Conservation (phyloP, 768 basidiomycete species). For the Atractiella rhizophila region DNA sequence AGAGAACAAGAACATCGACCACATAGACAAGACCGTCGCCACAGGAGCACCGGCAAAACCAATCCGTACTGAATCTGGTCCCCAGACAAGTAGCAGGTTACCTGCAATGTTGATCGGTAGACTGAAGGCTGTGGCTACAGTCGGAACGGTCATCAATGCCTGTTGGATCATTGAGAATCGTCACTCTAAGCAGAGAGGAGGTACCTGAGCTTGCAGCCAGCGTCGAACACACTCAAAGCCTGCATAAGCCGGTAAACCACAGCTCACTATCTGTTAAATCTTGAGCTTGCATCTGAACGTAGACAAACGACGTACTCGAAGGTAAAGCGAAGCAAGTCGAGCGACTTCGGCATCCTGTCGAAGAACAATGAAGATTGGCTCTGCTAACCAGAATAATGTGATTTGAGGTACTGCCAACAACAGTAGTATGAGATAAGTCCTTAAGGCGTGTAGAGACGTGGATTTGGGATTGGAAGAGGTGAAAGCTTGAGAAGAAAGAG, state of each 20-base stretch:
- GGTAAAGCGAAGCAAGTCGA: neutral
- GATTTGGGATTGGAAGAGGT: conserved; percentile 2
- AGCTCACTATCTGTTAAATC: too few species aligned
- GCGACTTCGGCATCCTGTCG: conserved; percentile 4
- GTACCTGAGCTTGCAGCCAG: conserved; percentile 17
- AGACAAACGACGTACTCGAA: neutral
- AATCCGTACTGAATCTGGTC: too few species aligned
- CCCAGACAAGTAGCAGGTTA: conserved; percentile 47
- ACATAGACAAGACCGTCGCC: too few species aligned
- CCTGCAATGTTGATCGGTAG: conserved; percentile 64
- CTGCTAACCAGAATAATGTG: neutral
- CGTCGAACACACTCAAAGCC: conserved; percentile 16
- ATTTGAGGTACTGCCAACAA: neutral
- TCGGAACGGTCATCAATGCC: conserved; percentile 64
- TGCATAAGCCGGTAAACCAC: conserved; percentile 16
- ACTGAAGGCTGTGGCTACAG: conserved; percentile 51
- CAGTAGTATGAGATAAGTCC: neutral
- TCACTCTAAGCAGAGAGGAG: neutral
- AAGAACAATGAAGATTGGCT: conserved; percentile 1
- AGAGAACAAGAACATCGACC: conserved; percentile 34
- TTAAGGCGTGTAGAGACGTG: conserved; percentile 3
- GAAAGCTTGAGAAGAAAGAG: conserved; percentile 39
- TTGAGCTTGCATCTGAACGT: too few species aligned
- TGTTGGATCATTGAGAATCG: neutral
- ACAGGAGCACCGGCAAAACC: too few species aligned